Conservation (phyloP, 2,329 filamentous ascomycete genomes). For the Aspergillus vadensis region DNA sequence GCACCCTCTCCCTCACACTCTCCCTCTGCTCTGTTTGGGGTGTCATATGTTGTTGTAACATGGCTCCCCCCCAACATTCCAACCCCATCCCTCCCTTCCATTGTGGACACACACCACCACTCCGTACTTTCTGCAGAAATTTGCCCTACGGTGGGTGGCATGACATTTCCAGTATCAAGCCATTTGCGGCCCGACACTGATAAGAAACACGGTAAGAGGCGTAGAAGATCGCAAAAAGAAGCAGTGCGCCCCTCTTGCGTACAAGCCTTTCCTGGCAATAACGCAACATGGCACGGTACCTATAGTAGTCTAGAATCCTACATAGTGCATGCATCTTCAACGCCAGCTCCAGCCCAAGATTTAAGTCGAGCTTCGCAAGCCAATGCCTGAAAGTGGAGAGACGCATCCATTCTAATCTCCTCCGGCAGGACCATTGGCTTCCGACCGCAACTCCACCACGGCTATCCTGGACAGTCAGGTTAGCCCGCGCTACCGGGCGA, state of each 20-base stretch:
- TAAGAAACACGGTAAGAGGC: neutral
- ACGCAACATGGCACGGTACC: neutral
- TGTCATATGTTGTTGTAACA: conserved; percentile 9
- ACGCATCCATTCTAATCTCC: neutral
- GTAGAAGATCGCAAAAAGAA: neutral
- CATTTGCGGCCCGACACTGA: neutral
- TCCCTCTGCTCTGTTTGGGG: neutral
- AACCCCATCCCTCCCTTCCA: neutral
- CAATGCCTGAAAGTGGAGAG: conserved; percentile 9
- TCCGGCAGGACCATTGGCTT: conserved; percentile 8
- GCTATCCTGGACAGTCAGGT: conserved; percentile 1
- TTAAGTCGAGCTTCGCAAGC: conserved; percentile 1
- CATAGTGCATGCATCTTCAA: neutral
- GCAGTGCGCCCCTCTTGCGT: neutral
- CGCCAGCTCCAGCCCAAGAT: neutral
- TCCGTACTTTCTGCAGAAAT: conserved; percentile 1
- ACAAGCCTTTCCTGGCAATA: neutral
- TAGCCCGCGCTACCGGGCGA: conserved; percentile 2
- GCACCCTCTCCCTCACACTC: neutral
- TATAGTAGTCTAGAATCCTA: neutral
- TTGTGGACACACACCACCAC: conserved; percentile 1
- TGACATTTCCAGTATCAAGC: conserved; percentile 1
- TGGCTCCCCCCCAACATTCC: neutral
- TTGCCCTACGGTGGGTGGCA: conserved; percentile 1
- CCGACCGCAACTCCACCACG: conserved; percentile 8